Conservation (phyloP, 257 asterid species). For the Solanum boliviense region DNA sequence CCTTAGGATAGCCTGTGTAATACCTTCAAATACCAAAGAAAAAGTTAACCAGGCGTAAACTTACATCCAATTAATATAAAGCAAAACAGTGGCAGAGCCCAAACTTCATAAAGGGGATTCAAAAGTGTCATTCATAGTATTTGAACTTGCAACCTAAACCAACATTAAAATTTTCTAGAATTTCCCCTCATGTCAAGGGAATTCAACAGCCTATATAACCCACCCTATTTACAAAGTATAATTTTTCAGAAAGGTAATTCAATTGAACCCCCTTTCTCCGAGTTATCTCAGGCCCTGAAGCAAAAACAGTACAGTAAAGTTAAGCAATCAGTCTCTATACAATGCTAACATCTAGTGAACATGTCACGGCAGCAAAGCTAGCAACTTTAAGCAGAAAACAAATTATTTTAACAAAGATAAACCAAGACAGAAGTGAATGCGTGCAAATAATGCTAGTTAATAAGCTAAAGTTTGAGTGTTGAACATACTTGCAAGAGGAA, state of each 20-base stretch:
- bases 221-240: not conserved
- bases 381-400: not conserved
- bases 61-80: not conserved
- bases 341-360: not conserved
- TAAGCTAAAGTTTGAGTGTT: not conserved
- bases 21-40: constrained; percentile 36
- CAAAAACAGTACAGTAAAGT: not conserved
- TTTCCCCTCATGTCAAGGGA: not conserved
- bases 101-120: not conserved
- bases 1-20: constrained; percentile 85
- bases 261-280: not conserved
- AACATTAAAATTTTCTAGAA: not conserved
- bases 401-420: not conserved
- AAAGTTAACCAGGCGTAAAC: not conserved
- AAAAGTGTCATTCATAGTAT: not conserved
- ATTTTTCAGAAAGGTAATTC: not conserved
- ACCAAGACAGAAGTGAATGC: not conserved
- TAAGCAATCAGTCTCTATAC: not conserved
- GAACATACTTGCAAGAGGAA: constrained; percentile 56
- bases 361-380: not conserved
- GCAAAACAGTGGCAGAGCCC: not conserved
- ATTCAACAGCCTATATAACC: not conserved
- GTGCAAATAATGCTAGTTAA: not conserved
- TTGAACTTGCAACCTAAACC: not conserved
- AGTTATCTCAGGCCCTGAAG: not conserved